phyloP scores from a whole-genome alignment of 257 asterid genomes.

The Solanum chiquidenum region DNA sequence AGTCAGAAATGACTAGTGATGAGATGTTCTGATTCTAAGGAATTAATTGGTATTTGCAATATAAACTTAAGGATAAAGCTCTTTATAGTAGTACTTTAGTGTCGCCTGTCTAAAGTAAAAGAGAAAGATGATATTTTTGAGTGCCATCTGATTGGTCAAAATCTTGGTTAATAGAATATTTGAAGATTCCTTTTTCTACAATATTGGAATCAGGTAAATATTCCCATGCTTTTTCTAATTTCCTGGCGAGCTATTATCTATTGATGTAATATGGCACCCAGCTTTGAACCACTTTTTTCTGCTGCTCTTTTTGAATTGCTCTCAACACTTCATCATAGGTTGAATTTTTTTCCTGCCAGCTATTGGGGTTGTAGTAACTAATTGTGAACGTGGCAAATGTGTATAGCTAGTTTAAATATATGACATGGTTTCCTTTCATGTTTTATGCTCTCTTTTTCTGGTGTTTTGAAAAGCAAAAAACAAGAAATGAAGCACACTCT shows the following conservation, averaged over 20 bases:
- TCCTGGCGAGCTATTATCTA: neutral
- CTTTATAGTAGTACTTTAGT: neutral
- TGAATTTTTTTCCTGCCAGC: neutral
- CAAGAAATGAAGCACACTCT: neutral
- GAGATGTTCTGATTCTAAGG: neutral
- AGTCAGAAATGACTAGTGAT: neutral
- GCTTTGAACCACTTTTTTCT: neutral
- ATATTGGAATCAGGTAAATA: neutral
- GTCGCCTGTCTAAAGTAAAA: neutral
- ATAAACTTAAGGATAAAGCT: neutral
- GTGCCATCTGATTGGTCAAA: neutral
- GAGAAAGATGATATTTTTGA: neutral
- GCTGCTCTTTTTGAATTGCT: neutral
- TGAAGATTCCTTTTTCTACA: neutral
- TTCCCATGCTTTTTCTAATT: neutral
- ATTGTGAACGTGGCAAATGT: too few relatives aligned
- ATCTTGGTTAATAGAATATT: neutral
- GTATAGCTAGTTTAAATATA: neutral
- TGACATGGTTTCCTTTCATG: neutral
- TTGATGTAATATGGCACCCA: neutral
- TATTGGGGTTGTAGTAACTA: neutral
- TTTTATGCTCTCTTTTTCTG: neutral
- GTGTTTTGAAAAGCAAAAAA: neutral
- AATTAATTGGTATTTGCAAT: neutral
- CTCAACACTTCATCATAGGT: neutral